phyloP scores from a whole-genome alignment of 2,329 filamentous ascomycete genomes.

The Hymenoscyphus salicellus region DNA sequence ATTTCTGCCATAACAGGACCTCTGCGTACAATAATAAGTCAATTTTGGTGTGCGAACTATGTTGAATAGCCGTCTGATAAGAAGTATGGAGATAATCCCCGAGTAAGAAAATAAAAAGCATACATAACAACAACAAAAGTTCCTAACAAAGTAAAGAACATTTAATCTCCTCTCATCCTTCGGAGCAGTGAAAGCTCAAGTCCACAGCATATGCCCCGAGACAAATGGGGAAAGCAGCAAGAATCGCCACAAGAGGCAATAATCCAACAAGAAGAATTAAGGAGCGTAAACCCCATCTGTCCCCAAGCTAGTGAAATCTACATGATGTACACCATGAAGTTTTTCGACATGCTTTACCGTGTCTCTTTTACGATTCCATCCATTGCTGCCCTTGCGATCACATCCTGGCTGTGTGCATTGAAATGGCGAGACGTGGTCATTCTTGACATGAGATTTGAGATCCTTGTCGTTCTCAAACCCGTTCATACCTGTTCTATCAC shows the following conservation, averaged over 20 bases:
- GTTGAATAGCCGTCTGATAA: neutral
- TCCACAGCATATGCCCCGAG: neutral
- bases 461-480: constrained; percentile 15
- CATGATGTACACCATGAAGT: constrained; percentile 1
- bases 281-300: neutral
- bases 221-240: too few species aligned
- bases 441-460: constrained; percentile 19
- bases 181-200: neutral
- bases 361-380: constrained; percentile 19
- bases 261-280: neutral
- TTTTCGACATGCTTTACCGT: constrained; percentile 24
- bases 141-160: too few species aligned
- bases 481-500: constrained; percentile 12
- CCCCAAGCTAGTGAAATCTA: neutral
- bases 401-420: constrained; percentile 21
- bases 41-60: neutral
- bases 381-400: constrained; percentile 21
- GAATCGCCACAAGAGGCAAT: neutral
- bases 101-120: neutral
- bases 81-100: neutral
- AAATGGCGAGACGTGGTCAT: constrained; percentile 19
- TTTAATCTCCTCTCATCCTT: neutral
- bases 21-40: too few species aligned
- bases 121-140: neutral
- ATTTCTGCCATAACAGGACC: too few species aligned